phyloP scores from a whole-genome alignment of 2,329 filamentous ascomycete species.

The Alternaria sp. region DNA sequence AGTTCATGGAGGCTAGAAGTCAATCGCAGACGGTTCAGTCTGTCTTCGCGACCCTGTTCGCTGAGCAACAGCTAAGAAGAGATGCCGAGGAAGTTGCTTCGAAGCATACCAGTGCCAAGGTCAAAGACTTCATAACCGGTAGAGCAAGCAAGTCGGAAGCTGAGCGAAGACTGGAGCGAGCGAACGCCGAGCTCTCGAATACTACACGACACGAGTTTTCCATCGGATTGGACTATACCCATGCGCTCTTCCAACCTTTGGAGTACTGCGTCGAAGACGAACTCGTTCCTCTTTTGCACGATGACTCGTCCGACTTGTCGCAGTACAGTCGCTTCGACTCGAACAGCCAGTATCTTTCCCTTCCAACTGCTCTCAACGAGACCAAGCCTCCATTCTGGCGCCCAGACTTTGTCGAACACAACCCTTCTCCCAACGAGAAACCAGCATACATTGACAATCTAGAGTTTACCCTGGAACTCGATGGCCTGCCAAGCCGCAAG shows the following conservation, averaged over 20 bases:
- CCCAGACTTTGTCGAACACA: slow-evolving; percentile 31
- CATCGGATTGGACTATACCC: slow-evolving; percentile 62
- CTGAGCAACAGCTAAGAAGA: slow-evolving; percentile 62
- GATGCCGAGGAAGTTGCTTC: slow-evolving; percentile 45
- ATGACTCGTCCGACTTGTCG: slow-evolving; percentile 49
- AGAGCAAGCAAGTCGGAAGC: slow-evolving; percentile 51
- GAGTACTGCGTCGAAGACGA: slow-evolving; percentile 38
- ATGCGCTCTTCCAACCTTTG: slow-evolving; percentile 56
- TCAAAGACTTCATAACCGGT: slow-evolving; percentile 31
- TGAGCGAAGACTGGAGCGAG: slow-evolving; percentile 16
- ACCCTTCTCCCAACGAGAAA: slow-evolving; percentile 40
- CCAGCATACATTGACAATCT: slow-evolving; percentile 43
- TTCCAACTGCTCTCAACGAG: slow-evolving; percentile 48
- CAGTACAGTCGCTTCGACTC: slow-evolving; percentile 42
- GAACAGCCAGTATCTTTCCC: slow-evolving; percentile 44
- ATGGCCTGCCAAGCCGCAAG: slow-evolving; percentile 53
- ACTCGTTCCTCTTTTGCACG: slow-evolving; percentile 37
- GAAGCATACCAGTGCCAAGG: slow-evolving; percentile 20
- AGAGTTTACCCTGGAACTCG: slow-evolving; percentile 44
- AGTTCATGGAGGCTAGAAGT: slow-evolving; percentile 45
- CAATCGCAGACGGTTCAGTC: slow-evolving; percentile 52
- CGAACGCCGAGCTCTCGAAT: slow-evolving; percentile 36
- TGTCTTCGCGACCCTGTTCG: slow-evolving; percentile 61
- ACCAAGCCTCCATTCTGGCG: slow-evolving; percentile 45
- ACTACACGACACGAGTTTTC: slow-evolving; percentile 59